phyloP scores from a whole-genome alignment of 768 basidiomycete genomes.

The Tricholoma sp. region DNA sequence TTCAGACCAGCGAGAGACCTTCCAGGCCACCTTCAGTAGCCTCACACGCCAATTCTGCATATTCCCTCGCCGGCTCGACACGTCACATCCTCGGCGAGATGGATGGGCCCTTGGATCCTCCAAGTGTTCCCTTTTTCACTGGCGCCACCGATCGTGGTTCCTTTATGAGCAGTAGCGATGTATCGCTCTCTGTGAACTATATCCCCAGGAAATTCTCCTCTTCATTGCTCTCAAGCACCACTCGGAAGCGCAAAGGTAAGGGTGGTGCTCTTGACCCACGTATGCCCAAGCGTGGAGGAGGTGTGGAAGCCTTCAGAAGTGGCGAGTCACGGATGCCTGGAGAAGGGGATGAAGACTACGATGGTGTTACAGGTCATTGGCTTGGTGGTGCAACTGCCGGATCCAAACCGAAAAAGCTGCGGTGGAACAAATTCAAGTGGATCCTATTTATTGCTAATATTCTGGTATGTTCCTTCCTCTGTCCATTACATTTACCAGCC shows the following conservation, averaged over 20 bases:
- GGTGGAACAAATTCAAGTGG: slow-evolving; percentile 86
- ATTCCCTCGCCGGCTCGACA: slow-evolving; percentile 43
- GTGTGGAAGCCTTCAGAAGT: slow-evolving; percentile 48
- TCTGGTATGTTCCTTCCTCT: slow-evolving; percentile 23
- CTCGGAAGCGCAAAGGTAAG: slow-evolving; percentile 20
- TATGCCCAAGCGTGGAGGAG: slow-evolving; percentile 57
- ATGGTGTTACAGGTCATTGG: slow-evolving; percentile 27
- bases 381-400: slow-evolving; percentile 25
- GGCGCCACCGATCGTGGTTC: slow-evolving; percentile 21
- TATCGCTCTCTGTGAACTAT: slow-evolving; percentile 46
- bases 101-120: slow-evolving; percentile 33
- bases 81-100: slow-evolving; percentile 37
- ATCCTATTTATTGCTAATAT: slow-evolving; percentile 58
- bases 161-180: slow-evolving; percentile 11
- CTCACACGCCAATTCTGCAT: slow-evolving; percentile 33
- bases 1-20: slow-evolving; percentile 9
- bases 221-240: slow-evolving; percentile 29
- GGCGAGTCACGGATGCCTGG: slow-evolving; percentile 38
- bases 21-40: slow-evolving; percentile 33
- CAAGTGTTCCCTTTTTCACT: slow-evolving; percentile 32
- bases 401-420: slow-evolving; percentile 27
- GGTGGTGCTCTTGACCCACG: slow-evolving; percentile 23
- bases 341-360: slow-evolving; percentile 35
- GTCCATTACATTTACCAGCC: not conserved
- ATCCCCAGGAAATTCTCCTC: slow-evolving; percentile 60